Percentiles rank a stretch among this genome's conserved stretches.
These are phyloP conservation scores for Poa pratensis DNA, from an alignment of 176 grass and related monocot species.

Conservation along the genomic window DNA sequence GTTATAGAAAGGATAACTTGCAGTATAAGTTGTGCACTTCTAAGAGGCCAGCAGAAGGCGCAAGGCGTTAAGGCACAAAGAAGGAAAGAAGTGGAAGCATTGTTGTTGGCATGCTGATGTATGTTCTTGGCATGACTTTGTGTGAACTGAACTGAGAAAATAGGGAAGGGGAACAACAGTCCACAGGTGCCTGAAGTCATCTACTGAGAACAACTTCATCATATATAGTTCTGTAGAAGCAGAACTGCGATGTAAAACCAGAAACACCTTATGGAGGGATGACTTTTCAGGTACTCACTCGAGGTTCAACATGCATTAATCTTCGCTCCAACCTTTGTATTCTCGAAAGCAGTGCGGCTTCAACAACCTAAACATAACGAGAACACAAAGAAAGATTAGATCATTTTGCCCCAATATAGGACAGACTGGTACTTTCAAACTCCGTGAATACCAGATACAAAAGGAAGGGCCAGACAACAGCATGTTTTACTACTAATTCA, in stretches of 20 bases:
- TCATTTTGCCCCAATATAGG: background rate
- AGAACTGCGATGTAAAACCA: constrained; percentile 18
- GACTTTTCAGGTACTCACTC: constrained; percentile 69
- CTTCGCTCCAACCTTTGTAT: constrained; percentile 85
- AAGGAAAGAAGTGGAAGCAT: constrained; percentile 30
- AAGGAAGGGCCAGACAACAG: background rate
- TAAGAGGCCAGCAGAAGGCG: background rate
- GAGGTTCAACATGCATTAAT: constrained; percentile 91
- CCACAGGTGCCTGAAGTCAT: background rate
- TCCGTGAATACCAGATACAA: constrained; percentile 7
- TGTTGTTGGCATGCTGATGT: background rate
- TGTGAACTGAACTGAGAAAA: constrained; percentile 31
- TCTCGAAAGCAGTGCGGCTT: constrained; percentile 93
- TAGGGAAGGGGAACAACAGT: background rate
- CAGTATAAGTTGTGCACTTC: constrained; percentile 13
- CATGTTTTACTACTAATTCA: background rate
- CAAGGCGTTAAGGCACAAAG: background rate
- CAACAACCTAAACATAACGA: constrained; percentile 71
- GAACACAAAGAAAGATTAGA: constrained; percentile 34
- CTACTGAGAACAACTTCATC: background rate
- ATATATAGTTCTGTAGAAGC: constrained; percentile 13
- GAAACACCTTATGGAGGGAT: constrained; percentile 12
- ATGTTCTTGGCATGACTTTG: constrained; percentile 9
- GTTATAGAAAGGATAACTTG: background rate
- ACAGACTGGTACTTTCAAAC: background rate